A percentile compares a stretch with the other conserved stretches of the same genome.
These are phyloP conservation scores for Sphaerostilbella broomeana DNA, from an alignment of 2,329 filamentous ascomycete genomes.

Conservation along the genomic window DNA sequence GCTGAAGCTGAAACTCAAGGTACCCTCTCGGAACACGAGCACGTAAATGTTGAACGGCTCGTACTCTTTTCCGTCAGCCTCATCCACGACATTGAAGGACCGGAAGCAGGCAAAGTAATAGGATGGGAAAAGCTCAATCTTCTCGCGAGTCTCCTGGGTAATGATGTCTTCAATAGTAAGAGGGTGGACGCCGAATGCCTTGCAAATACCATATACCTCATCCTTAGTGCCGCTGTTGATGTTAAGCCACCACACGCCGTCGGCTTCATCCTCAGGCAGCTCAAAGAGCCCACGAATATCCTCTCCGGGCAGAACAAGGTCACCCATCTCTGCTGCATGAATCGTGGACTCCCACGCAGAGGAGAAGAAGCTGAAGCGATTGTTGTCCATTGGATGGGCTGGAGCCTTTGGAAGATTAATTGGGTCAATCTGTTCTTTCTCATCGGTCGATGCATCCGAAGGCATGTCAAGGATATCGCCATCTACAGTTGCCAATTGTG, in stretches of 20 bases:
- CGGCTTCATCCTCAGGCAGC: constrained; percentile 52
- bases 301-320: constrained; percentile 82
- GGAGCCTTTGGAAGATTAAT: constrained; percentile 32
- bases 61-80: constrained; percentile 74
- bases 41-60: constrained; percentile 96
- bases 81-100: constrained; percentile 75
- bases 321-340: constrained; percentile 81
- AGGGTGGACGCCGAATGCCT: constrained; percentile 91
- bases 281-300: constrained; percentile 81
- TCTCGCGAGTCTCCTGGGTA: constrained; percentile 92
- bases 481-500: constrained; percentile 43
- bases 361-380: constrained; percentile 94
- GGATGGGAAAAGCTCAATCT: constrained; percentile 93
- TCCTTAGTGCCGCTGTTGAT: constrained; percentile 85
- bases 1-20: constrained; percentile 88
- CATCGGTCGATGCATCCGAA: constrained; percentile 38
- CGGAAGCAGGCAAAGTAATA: constrained; percentile 99
- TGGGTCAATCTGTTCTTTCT: constrained; percentile 38
- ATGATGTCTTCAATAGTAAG: constrained; percentile 94
- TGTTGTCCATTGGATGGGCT: constrained; percentile 50
- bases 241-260: constrained; percentile 98
- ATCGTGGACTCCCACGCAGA: constrained; percentile 91
- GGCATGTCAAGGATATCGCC: constrained; percentile 53
- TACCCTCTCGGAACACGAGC: constrained; percentile 91
- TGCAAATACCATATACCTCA: constrained; percentile 81